Evolutionary conservation across 2,329 filamentous ascomycete genomes (phyloP).

Genomic region (Aspergillus piperis): DNA sequence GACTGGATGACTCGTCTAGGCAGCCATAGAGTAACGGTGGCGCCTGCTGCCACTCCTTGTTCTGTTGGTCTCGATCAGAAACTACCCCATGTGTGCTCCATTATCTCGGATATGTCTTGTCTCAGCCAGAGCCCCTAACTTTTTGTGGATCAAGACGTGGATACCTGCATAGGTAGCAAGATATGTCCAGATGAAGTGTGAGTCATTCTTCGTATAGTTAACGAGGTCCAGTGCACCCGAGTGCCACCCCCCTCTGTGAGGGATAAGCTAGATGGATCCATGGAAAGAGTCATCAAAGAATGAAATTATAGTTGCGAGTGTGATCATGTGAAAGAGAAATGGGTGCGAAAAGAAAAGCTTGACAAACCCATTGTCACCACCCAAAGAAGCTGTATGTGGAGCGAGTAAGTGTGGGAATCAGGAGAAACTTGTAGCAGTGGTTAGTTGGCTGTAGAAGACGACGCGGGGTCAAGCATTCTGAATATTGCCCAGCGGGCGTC

Average conservation of each 20-base stretch:
- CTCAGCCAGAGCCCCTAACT: neutral
- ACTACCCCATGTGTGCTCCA: neutral
- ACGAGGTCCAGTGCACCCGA: neutral
- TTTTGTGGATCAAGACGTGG: neutral
- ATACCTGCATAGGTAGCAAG: neutral
- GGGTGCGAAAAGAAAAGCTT: neutral
- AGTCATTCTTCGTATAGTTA: neutral
- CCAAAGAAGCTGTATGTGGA: neutral
- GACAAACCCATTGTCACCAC: no score
- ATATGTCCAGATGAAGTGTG: neutral
- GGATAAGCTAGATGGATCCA: conserved; percentile 1
- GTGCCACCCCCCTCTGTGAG: neutral
- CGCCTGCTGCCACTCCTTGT: conserved; percentile 17
- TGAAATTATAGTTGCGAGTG: neutral
- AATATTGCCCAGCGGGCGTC: neutral
- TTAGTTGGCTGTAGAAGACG: neutral
- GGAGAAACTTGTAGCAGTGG: neutral
- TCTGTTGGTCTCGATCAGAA: conserved; percentile 7
- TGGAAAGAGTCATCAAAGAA: neutral
- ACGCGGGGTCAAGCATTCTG: neutral
- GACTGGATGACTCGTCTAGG: conserved; percentile 11
- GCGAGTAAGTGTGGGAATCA: neutral
- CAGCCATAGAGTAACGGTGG: conserved; percentile 18
- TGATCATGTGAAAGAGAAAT: neutral
- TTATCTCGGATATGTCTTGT: conserved; percentile 1